Conservation (phyloP, 2,329 filamentous ascomycete genomes). For the Knoxdaviesia proteae region DNA sequence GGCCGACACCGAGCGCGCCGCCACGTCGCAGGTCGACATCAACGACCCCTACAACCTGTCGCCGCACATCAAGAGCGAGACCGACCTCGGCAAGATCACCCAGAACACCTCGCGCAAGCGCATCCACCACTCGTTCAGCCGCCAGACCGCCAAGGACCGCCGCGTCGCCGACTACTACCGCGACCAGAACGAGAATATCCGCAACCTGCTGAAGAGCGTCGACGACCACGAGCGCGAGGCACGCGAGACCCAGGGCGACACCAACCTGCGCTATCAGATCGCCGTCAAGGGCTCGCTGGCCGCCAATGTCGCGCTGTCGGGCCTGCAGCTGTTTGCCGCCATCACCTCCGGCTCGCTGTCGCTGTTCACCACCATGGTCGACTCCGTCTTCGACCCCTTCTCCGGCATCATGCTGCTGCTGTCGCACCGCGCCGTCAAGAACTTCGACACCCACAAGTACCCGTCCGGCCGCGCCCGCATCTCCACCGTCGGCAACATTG, state of each 20-base stretch:
- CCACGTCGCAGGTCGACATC: slow-evolving; percentile 1
- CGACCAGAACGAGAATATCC: slow-evolving; percentile 80
- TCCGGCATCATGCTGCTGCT: slow-evolving; percentile 77
- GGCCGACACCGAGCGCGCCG: not conserved
- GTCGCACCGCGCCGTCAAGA: slow-evolving; percentile 69
- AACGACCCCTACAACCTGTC: slow-evolving; percentile 71
- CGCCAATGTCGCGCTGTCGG: slow-evolving; percentile 62
- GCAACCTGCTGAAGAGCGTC: slow-evolving; percentile 76
- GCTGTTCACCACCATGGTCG: slow-evolving; percentile 93
- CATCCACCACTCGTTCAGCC: slow-evolving; percentile 16
- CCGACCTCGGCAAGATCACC: slow-evolving; percentile 54
- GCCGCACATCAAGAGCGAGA: slow-evolving; percentile 41
- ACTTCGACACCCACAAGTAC: slow-evolving; percentile 69
- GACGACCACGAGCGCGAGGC: slow-evolving; percentile 76
- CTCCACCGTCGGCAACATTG: slow-evolving; percentile 88
- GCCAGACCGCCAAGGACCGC: slow-evolving; percentile 1
- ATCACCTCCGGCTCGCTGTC: slow-evolving; percentile 76
- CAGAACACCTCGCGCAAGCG: slow-evolving; percentile 68
- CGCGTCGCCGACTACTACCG: slow-evolving; percentile 63
- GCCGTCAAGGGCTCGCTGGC: slow-evolving; percentile 47
- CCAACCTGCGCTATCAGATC: slow-evolving; percentile 56
- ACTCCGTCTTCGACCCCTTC: slow-evolving; percentile 80
- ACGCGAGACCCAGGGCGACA: slow-evolving; percentile 58
- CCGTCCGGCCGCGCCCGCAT: slow-evolving; percentile 85
- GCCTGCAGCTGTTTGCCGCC: slow-evolving; percentile 75